phyloP scores from a whole-genome alignment of 2,329 filamentous ascomycete genomes.

The Setomelanomma holmii region DNA sequence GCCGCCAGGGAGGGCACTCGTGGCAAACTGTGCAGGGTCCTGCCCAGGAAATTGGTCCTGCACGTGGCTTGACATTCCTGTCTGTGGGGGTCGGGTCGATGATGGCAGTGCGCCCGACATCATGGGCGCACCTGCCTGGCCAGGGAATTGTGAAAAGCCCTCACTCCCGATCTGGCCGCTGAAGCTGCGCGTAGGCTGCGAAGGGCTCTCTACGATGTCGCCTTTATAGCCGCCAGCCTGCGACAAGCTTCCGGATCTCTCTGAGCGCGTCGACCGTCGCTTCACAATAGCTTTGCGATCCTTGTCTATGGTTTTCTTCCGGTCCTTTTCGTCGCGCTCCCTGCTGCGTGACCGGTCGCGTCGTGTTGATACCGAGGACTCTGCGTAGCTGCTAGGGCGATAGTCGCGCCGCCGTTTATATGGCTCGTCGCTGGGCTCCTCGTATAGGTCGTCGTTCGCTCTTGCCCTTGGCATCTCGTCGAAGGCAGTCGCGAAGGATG shows the following conservation, averaged over 20 bases:
- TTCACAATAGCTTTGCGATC: slow-evolving; percentile 37
- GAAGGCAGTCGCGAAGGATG: slow-evolving; percentile 51
- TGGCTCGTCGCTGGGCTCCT: slow-evolving; percentile 35
- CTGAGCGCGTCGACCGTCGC: slow-evolving; percentile 40
- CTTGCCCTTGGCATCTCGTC: slow-evolving; percentile 37
- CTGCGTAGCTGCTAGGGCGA: slow-evolving; percentile 39
- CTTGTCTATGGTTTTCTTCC: slow-evolving; percentile 33
- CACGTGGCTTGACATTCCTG: slow-evolving; percentile 55
- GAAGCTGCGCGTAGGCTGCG: slow-evolving; percentile 30
- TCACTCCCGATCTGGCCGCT: slow-evolving; percentile 39
- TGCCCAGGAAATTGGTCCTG: slow-evolving; percentile 67
- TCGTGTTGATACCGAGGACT: slow-evolving; percentile 34
- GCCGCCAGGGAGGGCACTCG: slow-evolving; percentile 53
- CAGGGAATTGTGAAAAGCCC: slow-evolving; percentile 46
- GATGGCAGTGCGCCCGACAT: slow-evolving; percentile 45
- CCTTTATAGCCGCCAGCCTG: slow-evolving; percentile 39
- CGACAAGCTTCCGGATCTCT: slow-evolving; percentile 33
- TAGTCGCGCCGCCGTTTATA: slow-evolving; percentile 35
- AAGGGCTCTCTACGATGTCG: slow-evolving; percentile 41
- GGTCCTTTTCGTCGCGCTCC: slow-evolving; percentile 42
- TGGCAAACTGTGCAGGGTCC: slow-evolving; percentile 55
- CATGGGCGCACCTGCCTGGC: slow-evolving; percentile 41
- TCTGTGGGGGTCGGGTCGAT: slow-evolving; percentile 22
- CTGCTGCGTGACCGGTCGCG: slow-evolving; percentile 38
- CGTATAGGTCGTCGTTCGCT: slow-evolving; percentile 43